These are phyloP conservation scores for Kuraishia hungarica DNA, from an alignment of 805 yeast species.

Conservation along the genomic window DNA sequence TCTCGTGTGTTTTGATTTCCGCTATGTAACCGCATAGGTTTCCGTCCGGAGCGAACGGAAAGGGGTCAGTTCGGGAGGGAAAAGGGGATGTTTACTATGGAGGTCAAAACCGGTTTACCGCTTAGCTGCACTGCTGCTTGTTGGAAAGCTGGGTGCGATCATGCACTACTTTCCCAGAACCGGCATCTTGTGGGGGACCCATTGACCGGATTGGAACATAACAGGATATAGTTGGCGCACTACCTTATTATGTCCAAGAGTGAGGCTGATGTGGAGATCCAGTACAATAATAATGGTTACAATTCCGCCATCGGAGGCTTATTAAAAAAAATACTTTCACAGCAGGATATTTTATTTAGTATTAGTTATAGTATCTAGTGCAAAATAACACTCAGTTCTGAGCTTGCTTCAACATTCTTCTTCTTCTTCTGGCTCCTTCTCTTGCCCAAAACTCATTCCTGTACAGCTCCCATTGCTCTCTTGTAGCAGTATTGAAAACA, in stretches of 20 bases:
- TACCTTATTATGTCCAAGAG: too few species aligned
- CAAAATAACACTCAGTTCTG: neutral
- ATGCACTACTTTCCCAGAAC: neutral
- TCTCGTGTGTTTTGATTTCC: neutral
- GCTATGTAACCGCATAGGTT: neutral
- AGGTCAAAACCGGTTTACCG: neutral
- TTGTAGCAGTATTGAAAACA: slow-evolving; percentile 68
- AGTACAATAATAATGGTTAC: too few species aligned
- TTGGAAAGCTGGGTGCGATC: neutral
- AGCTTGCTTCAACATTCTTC: slow-evolving; percentile 4
- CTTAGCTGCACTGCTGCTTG: neutral
- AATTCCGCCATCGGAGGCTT: too few species aligned
- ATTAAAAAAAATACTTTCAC: neutral
- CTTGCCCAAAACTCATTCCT: slow-evolving; percentile 90
- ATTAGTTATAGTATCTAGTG: neutral
- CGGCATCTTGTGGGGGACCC: neutral
- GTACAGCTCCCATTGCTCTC: slow-evolving; percentile 94
- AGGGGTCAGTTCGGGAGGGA: neutral
- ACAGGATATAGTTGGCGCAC: neutral
- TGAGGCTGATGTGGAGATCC: too few species aligned
- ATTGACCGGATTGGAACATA: neutral
- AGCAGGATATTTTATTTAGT: neutral
- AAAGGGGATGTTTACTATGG: neutral
- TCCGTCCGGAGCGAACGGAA: neutral
- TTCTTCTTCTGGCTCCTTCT: slow-evolving; percentile 61